Conservation (phyloP, 78 protist species). For the Corallochytrium limacisporum region DNA sequence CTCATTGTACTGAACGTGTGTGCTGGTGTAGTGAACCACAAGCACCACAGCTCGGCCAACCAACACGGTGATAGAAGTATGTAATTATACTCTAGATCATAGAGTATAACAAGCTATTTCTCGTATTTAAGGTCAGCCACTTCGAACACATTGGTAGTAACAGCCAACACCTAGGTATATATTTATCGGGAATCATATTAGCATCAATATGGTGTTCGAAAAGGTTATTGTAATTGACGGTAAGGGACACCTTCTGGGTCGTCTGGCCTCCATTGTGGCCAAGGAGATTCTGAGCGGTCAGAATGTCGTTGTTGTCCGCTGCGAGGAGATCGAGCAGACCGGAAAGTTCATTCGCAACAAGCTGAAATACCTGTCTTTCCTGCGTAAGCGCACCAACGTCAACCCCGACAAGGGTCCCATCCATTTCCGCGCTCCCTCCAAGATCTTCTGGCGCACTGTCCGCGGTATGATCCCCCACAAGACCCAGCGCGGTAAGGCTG, state of each 20-base stretch:
- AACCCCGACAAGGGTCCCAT: conserved; percentile 92
- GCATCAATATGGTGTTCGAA: too few relatives aligned
- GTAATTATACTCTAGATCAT: not conserved
- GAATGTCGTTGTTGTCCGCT: conserved; percentile 77
- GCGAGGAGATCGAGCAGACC: conserved; percentile 81
- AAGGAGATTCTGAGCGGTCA: conserved; percentile 91
- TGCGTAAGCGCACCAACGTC: conserved; percentile 69
- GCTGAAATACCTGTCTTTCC: conserved; percentile 60
- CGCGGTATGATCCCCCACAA: conserved; percentile 99
- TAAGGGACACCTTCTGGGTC: conserved; percentile 91
- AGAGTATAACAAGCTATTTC: not conserved
- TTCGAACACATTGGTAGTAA: too few relatives aligned
- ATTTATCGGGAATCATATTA: too few relatives aligned
- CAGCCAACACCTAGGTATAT: too few relatives aligned
- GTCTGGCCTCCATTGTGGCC: conserved; percentile 92
- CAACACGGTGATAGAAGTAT: not conserved
- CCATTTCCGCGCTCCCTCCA: conserved; percentile 82
- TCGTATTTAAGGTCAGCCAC: not conserved
- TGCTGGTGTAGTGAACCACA: too few relatives aligned
- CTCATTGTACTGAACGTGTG: too few relatives aligned
- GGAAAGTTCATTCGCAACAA: conserved; percentile 91
- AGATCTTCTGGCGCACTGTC: conserved; percentile 78
- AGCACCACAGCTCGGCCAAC: too few relatives aligned
- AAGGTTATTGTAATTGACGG: conserved; percentile 75
- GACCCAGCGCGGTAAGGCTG: conserved; percentile 87